These are phyloP conservation scores for Rhynchosporium agropyri DNA, from an alignment of 2,329 filamentous ascomycete species.

Conservation along the genomic window DNA sequence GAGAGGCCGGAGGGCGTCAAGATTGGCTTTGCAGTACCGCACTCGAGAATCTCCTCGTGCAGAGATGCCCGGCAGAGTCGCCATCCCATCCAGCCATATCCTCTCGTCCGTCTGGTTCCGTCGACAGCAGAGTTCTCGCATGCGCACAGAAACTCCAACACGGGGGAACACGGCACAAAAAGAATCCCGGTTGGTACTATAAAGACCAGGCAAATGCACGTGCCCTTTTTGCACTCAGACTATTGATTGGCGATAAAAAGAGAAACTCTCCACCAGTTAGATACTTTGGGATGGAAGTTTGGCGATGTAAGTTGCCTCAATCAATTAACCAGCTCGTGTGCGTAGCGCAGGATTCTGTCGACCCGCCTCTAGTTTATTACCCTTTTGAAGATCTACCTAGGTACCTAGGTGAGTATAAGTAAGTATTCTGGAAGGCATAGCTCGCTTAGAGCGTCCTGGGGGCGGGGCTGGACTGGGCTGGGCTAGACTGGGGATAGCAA, in stretches of 20 bases:
- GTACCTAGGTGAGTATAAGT: too few relatives aligned
- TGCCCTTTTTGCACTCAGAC: not conserved
- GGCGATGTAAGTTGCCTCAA: not conserved
- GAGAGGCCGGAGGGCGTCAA: slow-evolving; percentile 13
- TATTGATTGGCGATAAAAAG: slow-evolving; percentile 11
- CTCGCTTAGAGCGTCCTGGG: too few relatives aligned
- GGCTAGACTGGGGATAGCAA: too few relatives aligned
- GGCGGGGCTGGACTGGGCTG: too few relatives aligned
- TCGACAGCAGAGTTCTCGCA: not conserved
- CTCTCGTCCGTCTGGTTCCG: too few relatives aligned
- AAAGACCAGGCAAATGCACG: slow-evolving; percentile 5
- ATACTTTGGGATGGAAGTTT: slow-evolving; percentile 1
- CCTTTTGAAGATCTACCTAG: too few relatives aligned
- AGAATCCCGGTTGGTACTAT: too few relatives aligned
- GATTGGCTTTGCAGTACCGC: not conserved
- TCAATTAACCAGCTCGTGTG: slow-evolving; percentile 4
- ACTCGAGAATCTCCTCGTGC: not conserved
- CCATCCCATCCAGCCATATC: too few relatives aligned
- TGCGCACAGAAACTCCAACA: not conserved
- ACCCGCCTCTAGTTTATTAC: not conserved
- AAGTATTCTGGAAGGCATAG: too few relatives aligned
- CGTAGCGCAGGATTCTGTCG: not conserved
- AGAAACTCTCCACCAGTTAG: not conserved
- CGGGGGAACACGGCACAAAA: slow-evolving; percentile 11
- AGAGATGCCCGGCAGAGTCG: too few relatives aligned